These are phyloP conservation scores for Posidonia australis DNA, from an alignment of 106 monocot species.

Conservation along the genomic window DNA sequence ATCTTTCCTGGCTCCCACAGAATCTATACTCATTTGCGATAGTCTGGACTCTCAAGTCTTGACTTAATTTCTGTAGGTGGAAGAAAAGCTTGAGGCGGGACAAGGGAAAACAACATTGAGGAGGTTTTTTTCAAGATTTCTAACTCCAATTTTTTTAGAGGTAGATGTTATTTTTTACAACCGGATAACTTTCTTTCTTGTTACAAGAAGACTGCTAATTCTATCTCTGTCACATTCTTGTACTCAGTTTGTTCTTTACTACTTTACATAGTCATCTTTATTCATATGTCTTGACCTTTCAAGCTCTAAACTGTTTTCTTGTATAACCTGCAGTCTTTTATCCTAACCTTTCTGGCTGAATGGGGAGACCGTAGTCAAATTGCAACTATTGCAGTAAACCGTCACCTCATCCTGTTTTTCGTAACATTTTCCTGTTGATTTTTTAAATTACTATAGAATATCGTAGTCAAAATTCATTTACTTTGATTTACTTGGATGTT, in stretches of 20 bases:
- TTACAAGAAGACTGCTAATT: too few relatives aligned
- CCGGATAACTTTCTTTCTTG: too few relatives aligned
- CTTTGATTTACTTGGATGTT: too few relatives aligned
- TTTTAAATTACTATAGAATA: too few relatives aligned
- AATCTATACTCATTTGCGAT: neutral
- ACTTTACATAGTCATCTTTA: too few relatives aligned
- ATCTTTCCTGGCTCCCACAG: too few relatives aligned
- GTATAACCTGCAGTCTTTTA: constrained; percentile 63
- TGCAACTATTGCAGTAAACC: constrained; percentile 83
- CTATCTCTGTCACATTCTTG: too few relatives aligned
- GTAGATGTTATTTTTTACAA: constrained; percentile 28
- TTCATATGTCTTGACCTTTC: too few relatives aligned
- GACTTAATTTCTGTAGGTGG: constrained; percentile 43
- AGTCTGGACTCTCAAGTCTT: neutral
- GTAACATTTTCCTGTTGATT: neutral
- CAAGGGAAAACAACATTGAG: constrained; percentile 74
- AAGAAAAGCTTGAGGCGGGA: constrained; percentile 86
- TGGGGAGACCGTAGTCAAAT: constrained; percentile 99
- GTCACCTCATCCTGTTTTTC: neutral
- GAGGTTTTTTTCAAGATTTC: constrained; percentile 86
- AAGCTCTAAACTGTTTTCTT: too few relatives aligned
- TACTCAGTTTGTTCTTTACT: too few relatives aligned
- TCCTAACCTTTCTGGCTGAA: constrained; percentile 90
- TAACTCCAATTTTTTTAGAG: constrained; percentile 96
- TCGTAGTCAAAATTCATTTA: too few relatives aligned